Base-by-base conservation (phyloP, 176 grass and related monocot genomes). In the Saccharum officinarum region DNA sequence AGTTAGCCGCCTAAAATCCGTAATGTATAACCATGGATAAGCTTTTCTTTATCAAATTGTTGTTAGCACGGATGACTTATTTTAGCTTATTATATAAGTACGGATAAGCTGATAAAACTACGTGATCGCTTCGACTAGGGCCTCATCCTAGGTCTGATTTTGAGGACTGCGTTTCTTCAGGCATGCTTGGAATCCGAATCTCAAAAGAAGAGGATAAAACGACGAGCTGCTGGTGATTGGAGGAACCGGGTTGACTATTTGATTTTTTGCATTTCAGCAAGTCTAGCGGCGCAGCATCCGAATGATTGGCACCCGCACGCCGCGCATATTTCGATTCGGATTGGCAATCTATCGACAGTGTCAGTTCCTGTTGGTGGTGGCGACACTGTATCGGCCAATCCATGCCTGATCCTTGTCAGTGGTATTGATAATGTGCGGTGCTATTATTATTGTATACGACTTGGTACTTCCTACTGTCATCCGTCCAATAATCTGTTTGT, bases 191-290 rank as follows among this genome's bases (percentile, higher is more conserved):
- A 87, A 83, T 90, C 75, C 20, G 89, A 84, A 84, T 76, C 81
- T 87, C 13, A 40, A 50, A 69, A 45, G 28, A 23, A 79, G 26
- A 78, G n/a, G 67, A 25, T 12, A 52, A 20, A 69, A 15, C 72
- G 25, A 78, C 12, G 81, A 38, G 36, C 22, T 16, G 78, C 39
- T 44, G 46, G 36, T 70, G 69, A 84, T 87, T 40, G 85, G 80
- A 13, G 63, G 49, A 41, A 46, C n/a, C 38, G n/a, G n/a, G 81
- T 91, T 87, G 85, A 91, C 89, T 60, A n/a, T 40, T 23, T 38
- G 47, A 10, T 69, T 69, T 80, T 57, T 17, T 12, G 62, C 31
- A 31, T 31, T 31, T 45, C 42, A 47, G 47, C 3, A 50, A 59
- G 31, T 31, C 38, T 25, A 75, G 23, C 9, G n/a, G 10, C 59